Evolutionary conservation across 1,284 basidiomycete genomes (phyloP).

Genomic region (Wolfiporia cocos): DNA sequence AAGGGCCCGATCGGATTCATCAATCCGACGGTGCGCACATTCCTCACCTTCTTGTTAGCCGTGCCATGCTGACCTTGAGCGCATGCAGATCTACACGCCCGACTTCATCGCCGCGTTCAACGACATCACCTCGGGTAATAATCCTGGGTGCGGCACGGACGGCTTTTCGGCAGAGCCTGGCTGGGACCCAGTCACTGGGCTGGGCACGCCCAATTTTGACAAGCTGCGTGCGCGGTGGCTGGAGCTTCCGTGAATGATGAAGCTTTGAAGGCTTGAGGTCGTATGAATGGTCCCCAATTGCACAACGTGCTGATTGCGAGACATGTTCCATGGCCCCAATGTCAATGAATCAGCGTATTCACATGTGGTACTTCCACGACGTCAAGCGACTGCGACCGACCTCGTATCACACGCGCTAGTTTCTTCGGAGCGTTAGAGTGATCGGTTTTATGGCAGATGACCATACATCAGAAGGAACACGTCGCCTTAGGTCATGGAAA

Average conservation of each 20-base stretch:
- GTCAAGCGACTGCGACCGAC: no score
- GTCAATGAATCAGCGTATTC: no score
- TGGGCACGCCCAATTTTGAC: slow-evolving; percentile 15
- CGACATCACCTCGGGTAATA: slow-evolving; percentile 13
- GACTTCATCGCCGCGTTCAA: slow-evolving; percentile 10
- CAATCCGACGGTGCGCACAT: slow-evolving; percentile 32
- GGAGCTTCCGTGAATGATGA: slow-evolving; percentile 8
- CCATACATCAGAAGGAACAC: no score
- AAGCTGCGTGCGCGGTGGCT: slow-evolving; percentile 10
- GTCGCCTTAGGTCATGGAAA: no score
- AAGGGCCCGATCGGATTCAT: slow-evolving; percentile 48
- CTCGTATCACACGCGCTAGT: no score
- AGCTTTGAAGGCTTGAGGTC: background rate
- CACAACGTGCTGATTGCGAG: no score
- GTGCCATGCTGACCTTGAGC: background rate
- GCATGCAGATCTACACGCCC: slow-evolving; percentile 11
- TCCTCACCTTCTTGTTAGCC: background rate
- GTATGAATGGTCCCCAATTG: no score
- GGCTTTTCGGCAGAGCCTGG: slow-evolving; percentile 8
- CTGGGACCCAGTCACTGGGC: slow-evolving; percentile 16
- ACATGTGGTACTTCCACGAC: no score
- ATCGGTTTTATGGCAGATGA: no score
- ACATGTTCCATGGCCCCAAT: no score
- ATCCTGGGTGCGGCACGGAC: slow-evolving; percentile 12
- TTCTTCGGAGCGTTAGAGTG: no score